Conservation (phyloP, 2,329 filamentous ascomycete genomes). For the Venturia aucupariae region DNA sequence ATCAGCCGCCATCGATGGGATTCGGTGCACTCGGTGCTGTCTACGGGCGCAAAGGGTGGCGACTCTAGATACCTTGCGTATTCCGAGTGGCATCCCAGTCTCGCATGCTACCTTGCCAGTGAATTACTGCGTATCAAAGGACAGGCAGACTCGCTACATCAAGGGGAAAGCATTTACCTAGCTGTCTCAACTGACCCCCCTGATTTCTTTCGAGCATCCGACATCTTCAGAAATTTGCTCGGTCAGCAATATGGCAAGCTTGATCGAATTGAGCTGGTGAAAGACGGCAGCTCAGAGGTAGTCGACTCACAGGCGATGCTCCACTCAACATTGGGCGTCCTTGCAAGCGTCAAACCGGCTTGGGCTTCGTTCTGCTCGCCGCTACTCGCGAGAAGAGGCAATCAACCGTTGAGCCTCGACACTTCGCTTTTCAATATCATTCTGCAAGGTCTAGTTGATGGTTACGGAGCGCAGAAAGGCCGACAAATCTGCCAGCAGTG, state of each 20-base stretch:
- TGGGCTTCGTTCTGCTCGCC: constrained; percentile 15
- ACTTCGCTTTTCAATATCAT: constrained; percentile 41
- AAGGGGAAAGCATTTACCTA: background rate
- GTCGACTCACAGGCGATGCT: background rate
- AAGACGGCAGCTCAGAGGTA: background rate
- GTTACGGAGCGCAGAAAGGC: constrained; percentile 39
- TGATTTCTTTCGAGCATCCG: background rate
- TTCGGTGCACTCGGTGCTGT: constrained; percentile 22
- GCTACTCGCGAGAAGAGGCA: background rate
- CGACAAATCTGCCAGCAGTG: constrained; percentile 40
- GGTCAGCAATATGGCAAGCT: background rate
- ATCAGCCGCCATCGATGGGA: constrained; percentile 33
- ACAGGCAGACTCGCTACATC: background rate
- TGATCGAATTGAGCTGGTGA: background rate
- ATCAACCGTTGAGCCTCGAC: constrained; percentile 21
- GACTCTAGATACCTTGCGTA: background rate
- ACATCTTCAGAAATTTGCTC: background rate
- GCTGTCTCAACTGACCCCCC: background rate
- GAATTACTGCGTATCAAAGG: constrained; percentile 16
- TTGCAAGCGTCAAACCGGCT: constrained; percentile 12
- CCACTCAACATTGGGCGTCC: background rate
- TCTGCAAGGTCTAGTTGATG: constrained; percentile 45
- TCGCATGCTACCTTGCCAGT: constrained; percentile 7
- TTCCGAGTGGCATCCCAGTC: background rate
- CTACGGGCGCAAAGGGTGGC: background rate